Evolutionary conservation across 2,329 filamentous ascomycete species (phyloP).

Genomic region (Lithohypha guttulata): DNA sequence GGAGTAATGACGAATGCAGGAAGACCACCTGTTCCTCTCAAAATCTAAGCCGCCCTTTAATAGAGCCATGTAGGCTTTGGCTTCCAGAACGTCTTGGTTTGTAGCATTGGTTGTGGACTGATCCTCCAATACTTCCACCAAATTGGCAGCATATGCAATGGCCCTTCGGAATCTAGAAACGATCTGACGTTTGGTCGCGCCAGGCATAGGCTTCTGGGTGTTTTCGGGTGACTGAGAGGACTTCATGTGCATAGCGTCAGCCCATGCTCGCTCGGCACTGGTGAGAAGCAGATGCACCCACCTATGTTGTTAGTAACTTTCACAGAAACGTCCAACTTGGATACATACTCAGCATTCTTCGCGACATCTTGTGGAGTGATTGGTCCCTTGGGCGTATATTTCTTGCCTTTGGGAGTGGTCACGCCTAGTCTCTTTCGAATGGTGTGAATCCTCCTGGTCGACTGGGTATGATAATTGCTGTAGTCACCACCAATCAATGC

Average conservation of each 20-base stretch:
- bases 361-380: constrained; percentile 66
- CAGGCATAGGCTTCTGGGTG: constrained; percentile 59
- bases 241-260: constrained; percentile 92
- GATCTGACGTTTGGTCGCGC: constrained; percentile 75
- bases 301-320: too few species aligned
- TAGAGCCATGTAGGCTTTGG: constrained; percentile 68
- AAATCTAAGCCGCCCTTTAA: constrained; percentile 69
- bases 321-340: too few species aligned
- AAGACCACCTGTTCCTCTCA: constrained; percentile 78
- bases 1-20: constrained; percentile 65
- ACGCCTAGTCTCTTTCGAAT: constrained; percentile 76
- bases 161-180: constrained; percentile 79
- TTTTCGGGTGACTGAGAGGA: constrained; percentile 67
- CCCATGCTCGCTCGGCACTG: constrained; percentile 83
- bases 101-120: constrained; percentile 53
- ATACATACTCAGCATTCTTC: constrained; percentile 61
- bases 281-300: constrained; percentile 71
- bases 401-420: constrained; percentile 73
- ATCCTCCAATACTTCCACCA: constrained; percentile 58
- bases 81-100: constrained; percentile 67
- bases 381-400: constrained; percentile 61
- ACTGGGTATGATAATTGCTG: constrained; percentile 67
- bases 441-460: constrained; percentile 71
- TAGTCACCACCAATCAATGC: constrained; percentile 84
- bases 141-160: constrained; percentile 54